Conservation (phyloP, 257 asterid genomes). For the Nicotiana attenuata region DNA sequence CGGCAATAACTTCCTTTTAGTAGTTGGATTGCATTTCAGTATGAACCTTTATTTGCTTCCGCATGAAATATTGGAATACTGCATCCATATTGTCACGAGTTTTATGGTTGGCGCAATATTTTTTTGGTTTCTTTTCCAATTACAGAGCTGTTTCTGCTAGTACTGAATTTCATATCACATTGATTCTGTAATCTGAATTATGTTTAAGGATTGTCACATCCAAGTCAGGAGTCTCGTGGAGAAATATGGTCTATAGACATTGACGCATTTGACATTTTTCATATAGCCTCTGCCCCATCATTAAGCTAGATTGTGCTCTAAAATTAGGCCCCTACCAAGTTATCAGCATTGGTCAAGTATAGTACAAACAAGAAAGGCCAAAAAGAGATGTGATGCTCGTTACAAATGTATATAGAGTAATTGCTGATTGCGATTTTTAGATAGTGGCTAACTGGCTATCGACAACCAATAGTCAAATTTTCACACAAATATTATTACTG, state of each 20-base stretch:
- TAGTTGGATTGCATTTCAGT: not conserved
- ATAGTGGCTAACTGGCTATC: too few relatives aligned
- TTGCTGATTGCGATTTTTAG: not conserved
- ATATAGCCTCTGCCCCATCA: not conserved
- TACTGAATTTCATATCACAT: not conserved
- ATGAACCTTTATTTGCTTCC: not conserved
- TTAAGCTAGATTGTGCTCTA: not conserved
- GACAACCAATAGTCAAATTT: too few relatives aligned
- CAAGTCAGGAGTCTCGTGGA: not conserved
- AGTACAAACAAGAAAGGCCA: not conserved
- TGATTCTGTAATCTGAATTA: not conserved
- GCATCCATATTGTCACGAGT: not conserved
- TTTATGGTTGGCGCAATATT: not conserved
- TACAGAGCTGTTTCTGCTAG: not conserved
- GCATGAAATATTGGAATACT: not conserved
- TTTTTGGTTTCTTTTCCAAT: not conserved
- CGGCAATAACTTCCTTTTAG: not conserved
- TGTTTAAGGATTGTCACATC: not conserved
- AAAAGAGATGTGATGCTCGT: too few relatives aligned
- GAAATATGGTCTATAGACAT: not conserved
- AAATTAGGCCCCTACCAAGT: slow-evolving; percentile 8
- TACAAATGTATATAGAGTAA: not conserved
- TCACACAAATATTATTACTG: not conserved
- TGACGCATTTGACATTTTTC: not conserved
- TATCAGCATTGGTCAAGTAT: not conserved